These are phyloP conservation scores for Monosporascus ibericus DNA, from an alignment of 2,329 filamentous ascomycete species.

Conservation along the genomic window DNA sequence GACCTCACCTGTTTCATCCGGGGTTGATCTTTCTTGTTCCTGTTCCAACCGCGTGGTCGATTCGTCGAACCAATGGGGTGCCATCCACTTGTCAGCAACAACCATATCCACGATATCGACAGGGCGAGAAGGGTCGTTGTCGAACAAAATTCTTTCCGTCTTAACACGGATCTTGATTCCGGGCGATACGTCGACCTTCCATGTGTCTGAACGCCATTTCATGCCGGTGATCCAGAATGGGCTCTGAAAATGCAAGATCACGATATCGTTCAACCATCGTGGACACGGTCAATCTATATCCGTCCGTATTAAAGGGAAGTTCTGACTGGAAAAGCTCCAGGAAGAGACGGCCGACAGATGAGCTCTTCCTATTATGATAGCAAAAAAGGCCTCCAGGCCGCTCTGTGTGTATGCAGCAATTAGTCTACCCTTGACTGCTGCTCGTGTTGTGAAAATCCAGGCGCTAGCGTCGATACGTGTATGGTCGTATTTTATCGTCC, in stretches of 20 bases:
- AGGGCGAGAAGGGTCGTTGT: background rate
- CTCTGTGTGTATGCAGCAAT: no score
- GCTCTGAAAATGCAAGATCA: rapidly evolving
- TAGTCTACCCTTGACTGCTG: no score
- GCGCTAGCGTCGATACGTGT: background rate
- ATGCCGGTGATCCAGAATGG: background rate
- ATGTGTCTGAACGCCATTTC: background rate
- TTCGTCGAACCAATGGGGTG: background rate
- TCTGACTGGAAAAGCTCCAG: no score
- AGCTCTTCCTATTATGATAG: no score
- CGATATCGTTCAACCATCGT: background rate
- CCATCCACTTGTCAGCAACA: background rate
- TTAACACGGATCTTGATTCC: background rate
- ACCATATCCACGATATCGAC: background rate
- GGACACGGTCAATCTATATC: no score
- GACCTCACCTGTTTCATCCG: no score
- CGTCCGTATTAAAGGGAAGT: no score
- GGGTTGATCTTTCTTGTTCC: no score
- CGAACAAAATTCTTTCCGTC: background rate
- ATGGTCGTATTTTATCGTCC: background rate
- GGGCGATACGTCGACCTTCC: background rate
- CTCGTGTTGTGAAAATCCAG: background rate
- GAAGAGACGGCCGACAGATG: no score
- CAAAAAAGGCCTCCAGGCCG: no score
- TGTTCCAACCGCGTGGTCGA: no score